Evolutionary conservation across 306 rosid genomes (phyloP).

Genomic region (Casuarina equisetifolia): DNA sequence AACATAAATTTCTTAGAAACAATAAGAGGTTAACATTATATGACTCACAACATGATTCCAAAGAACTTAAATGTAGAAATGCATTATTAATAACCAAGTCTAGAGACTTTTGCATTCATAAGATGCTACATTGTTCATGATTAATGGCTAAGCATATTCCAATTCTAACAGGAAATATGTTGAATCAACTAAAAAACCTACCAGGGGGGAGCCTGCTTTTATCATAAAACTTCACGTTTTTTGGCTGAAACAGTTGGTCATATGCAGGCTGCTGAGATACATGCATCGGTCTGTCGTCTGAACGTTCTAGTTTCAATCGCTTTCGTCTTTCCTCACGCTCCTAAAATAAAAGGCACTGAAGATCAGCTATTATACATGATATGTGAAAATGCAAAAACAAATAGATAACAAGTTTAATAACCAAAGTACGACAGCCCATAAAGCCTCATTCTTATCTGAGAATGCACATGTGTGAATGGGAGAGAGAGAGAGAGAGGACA

Average conservation of each 20-base stretch:
- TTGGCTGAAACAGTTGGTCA: slow-evolving; percentile 63
- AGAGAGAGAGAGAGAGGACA: neutral
- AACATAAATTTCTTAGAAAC: neutral
- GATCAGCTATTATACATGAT: slow-evolving; percentile 27
- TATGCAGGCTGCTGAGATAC: slow-evolving; percentile 55
- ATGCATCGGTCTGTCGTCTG: slow-evolving; percentile 74
- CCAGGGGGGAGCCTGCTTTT: slow-evolving; percentile 88
- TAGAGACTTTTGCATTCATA: neutral
- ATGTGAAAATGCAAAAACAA: neutral
- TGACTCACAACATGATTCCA: neutral
- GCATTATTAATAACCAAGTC: neutral
- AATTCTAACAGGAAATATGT: neutral
- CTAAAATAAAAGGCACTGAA: slow-evolving; percentile 43
- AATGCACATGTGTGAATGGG: too few species aligned
- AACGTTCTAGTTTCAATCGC: slow-evolving; percentile 77
- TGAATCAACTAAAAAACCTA: slow-evolving; percentile 16
- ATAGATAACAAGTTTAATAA: neutral
- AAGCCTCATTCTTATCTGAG: neutral
- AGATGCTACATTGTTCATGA: neutral
- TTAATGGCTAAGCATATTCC: neutral
- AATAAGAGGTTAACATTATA: neutral
- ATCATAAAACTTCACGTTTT: slow-evolving; percentile 57
- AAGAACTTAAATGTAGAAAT: neutral
- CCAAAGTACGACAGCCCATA: neutral
- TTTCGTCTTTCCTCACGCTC: slow-evolving; percentile 96